Conservation (phyloP, 768 basidiomycete genomes). For the Lentinula aciculospora region DNA sequence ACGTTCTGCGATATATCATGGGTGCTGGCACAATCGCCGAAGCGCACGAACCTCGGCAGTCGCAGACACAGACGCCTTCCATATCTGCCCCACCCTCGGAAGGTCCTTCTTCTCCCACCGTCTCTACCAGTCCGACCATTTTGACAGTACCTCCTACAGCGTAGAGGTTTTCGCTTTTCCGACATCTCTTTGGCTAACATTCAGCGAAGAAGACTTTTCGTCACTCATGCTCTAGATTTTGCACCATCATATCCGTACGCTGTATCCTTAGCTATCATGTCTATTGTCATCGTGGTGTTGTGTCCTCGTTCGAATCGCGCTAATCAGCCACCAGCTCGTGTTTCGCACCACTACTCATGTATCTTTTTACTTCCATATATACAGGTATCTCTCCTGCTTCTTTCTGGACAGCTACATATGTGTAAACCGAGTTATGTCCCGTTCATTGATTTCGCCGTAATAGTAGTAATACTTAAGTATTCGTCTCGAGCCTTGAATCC, state of each 20-base stretch:
- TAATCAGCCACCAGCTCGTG: not conserved
- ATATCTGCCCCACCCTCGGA: not conserved
- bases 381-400: not conserved
- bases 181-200: not conserved
- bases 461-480: too few relatives aligned
- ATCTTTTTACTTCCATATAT: too few relatives aligned
- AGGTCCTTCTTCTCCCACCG: not conserved
- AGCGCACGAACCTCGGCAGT: not conserved
- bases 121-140: not conserved
- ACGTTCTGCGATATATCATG: conserved; percentile 82
- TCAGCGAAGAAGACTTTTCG: not conserved
- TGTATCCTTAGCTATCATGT: not conserved
- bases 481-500: too few relatives aligned
- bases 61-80: not conserved
- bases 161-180: not conserved
- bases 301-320: not conserved
- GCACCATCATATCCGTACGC: not conserved
- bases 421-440: too few relatives aligned
- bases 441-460: too few relatives aligned
- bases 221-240: not conserved
- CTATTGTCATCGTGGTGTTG: not conserved
- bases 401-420: not conserved
- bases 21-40: conserved; percentile 48
- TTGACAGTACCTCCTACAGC: not conserved
- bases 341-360: not conserved